Conservation (phyloP, 1,284 basidiomycete genomes). For the Laetiporus sulphureus region DNA sequence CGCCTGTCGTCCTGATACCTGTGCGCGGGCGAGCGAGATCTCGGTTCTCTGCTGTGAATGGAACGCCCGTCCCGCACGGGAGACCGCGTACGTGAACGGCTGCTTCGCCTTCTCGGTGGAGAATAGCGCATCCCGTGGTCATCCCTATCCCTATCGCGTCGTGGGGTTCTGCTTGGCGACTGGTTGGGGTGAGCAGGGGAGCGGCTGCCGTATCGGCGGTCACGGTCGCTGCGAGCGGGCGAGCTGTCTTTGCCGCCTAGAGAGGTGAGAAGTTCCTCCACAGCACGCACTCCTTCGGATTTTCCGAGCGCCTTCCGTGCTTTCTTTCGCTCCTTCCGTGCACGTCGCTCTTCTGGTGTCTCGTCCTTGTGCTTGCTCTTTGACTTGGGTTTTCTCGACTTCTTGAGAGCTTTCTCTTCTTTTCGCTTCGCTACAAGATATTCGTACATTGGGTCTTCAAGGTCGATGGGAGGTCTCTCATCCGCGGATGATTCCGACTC, state of each 20-base stretch:
- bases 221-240: slow-evolving; percentile 6
- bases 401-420: slow-evolving; percentile 60
- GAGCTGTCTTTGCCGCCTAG: slow-evolving; percentile 19
- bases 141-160: slow-evolving; percentile 10
- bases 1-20: slow-evolving; percentile 12
- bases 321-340: slow-evolving; percentile 61
- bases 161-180: slow-evolving; percentile 17
- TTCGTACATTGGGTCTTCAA: slow-evolving; percentile 96
- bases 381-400: slow-evolving; percentile 50
- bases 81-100: slow-evolving; percentile 15
- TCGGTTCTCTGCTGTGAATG: slow-evolving; percentile 8
- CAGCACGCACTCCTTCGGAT: slow-evolving; percentile 40
- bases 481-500: slow-evolving; percentile 60
- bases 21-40: slow-evolving; percentile 8
- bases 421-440: slow-evolving; percentile 70
- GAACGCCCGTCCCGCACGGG: slow-evolving; percentile 8
- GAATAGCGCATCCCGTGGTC: slow-evolving; percentile 9
- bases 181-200: slow-evolving; percentile 14
- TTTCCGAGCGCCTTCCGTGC: slow-evolving; percentile 43
- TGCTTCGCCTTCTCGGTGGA: slow-evolving; percentile 13
- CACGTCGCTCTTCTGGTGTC: slow-evolving; percentile 69
- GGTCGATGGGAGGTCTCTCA: slow-evolving; percentile 73
- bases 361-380: slow-evolving; percentile 61
- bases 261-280: slow-evolving; percentile 38
- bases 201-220: slow-evolving; percentile 13